These are phyloP conservation scores for Colletotrichum simmondsii DNA, from an alignment of 2,329 filamentous ascomycete species.

Conservation along the genomic window DNA sequence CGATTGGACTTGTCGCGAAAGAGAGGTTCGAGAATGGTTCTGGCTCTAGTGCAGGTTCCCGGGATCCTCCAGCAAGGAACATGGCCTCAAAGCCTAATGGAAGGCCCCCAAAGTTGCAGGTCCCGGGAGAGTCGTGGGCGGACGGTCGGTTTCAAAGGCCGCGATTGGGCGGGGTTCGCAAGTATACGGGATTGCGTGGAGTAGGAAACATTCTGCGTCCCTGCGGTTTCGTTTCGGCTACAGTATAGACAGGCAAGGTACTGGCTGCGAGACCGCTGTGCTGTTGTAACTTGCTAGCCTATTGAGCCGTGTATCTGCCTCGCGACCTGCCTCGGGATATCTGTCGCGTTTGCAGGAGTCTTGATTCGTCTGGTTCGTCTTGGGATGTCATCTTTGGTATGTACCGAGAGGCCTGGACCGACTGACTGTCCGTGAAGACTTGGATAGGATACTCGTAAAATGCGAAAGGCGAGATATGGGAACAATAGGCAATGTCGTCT, in stretches of 20 bases:
- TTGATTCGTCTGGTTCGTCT: not conserved
- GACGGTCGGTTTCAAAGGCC: not conserved
- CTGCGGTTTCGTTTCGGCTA: constrained; percentile 5
- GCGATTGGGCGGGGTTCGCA: constrained; percentile 15
- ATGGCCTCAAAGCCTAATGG: not conserved
- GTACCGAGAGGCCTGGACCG: not conserved
- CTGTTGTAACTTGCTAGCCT: not conserved
- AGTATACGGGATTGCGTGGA: not conserved
- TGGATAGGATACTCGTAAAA: not conserved
- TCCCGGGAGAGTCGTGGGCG: not conserved
- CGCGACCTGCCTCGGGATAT: constrained; percentile 11
- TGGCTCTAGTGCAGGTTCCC: constrained; percentile 28
- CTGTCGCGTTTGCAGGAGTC: not conserved
- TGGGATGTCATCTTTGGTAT: not conserved
- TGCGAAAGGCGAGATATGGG: not conserved
- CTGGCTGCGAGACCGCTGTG: constrained; percentile 20
- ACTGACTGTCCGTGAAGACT: not conserved
- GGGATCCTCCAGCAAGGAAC: constrained; percentile 18
- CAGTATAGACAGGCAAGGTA: not conserved
- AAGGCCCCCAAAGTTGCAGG: not conserved
- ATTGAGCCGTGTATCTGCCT: constrained; percentile 11
- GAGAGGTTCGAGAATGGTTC: not conserved
- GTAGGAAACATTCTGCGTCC: constrained; percentile 16
- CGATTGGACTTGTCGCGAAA: not conserved
- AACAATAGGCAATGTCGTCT: not conserved